These are phyloP conservation scores for Stentor coeruleus DNA, from an alignment of 73 alveolate genomes.

Conservation along the genomic window DNA sequence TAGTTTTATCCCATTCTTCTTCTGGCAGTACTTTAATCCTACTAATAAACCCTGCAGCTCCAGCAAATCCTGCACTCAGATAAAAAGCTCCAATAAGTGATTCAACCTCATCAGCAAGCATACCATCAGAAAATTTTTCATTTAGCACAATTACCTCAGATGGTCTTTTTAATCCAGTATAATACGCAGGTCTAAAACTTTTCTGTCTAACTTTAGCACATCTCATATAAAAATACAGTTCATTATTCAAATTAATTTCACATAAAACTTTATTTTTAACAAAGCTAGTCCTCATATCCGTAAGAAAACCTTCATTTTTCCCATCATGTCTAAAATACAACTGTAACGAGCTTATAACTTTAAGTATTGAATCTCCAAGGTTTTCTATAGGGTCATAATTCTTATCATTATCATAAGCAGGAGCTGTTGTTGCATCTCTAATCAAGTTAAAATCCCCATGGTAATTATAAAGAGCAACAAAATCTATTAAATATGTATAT, in stretches of 20 bases:
- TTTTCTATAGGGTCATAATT: conserved; percentile 38
- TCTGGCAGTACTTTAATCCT: not conserved
- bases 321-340: conserved; percentile 21
- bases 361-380: conserved; percentile 38
- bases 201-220: not conserved
- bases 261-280: conserved; percentile 30
- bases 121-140: not conserved
- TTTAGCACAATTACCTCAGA: not conserved
- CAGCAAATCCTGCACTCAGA: not conserved
- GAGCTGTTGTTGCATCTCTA: not conserved
- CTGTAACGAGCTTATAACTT: conserved; percentile 25
- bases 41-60: not conserved
- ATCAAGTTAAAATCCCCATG: not conserved
- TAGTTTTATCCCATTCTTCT: not conserved
- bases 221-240: conserved; percentile 19
- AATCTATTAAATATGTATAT: not conserved
- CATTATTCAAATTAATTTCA: not conserved
- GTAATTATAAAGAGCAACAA: not conserved
- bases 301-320: conserved; percentile 28
- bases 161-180: not conserved
- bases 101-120: conserved; percentile 15
- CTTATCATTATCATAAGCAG: conserved; percentile 16
- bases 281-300: conserved; percentile 18
- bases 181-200: conserved; percentile 4
- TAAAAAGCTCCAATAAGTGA: conserved; percentile 8